Evolutionary conservation across 257 asterid genomes (phyloP).

Genomic region (Solanum corneliomulleri): DNA sequence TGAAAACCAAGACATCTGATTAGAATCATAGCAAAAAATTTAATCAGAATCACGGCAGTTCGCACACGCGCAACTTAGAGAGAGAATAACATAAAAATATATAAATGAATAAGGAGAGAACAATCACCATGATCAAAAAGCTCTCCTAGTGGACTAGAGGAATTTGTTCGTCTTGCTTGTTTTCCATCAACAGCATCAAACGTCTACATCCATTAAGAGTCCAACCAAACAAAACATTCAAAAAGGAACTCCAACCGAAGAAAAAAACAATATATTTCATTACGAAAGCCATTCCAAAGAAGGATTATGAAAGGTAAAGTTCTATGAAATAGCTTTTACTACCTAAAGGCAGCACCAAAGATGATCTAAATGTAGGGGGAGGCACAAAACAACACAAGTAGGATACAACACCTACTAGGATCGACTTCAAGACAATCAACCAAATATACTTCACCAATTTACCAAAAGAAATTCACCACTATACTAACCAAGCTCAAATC

Average conservation of each 20-base stretch:
- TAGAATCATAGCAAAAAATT: conserved; percentile 4
- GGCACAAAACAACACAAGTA: no score
- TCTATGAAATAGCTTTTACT: neutral
- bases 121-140: conserved; percentile 86
- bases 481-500: no score
- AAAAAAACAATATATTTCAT: neutral
- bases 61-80: neutral
- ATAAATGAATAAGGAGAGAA: neutral
- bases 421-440: no score
- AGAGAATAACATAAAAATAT: neutral
- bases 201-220: conserved; percentile 35
- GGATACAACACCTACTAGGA: no score
- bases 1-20: conserved; percentile 2
- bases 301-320: neutral
- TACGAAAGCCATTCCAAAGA: neutral
- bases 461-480: no score
- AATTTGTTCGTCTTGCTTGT: conserved; percentile 93
- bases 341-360: neutral
- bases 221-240: conserved; percentile 1
- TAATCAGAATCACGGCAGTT: neutral
- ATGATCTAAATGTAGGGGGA: no score
- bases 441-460: no score
- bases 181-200: conserved; percentile 98
- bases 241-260: neutral
- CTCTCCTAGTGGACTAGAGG: conserved; percentile 92